phyloP scores from a whole-genome alignment of 139 green algal genomes.

The Micractinium conductrix region DNA sequence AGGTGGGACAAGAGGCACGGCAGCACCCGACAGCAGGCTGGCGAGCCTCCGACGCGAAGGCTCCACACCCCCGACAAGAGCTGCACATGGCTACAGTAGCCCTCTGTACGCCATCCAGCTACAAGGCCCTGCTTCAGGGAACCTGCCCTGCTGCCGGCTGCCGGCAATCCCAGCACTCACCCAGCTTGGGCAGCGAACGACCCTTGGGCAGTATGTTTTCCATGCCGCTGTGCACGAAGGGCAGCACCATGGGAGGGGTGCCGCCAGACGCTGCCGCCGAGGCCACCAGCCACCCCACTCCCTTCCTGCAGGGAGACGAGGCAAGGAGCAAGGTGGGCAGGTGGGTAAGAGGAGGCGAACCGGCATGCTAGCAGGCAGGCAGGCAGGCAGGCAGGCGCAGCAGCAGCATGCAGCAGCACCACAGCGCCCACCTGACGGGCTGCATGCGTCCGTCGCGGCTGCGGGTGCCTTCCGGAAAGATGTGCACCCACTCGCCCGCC shows the following conservation, averaged over 20 bases:
- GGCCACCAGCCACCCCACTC: conserved; percentile 80
- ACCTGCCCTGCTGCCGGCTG: no score
- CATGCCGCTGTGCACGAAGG: conserved; percentile 92
- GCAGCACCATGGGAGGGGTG: conserved; percentile 79
- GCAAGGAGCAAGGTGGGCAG: neutral
- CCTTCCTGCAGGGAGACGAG: conserved; percentile 43
- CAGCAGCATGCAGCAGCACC: neutral
- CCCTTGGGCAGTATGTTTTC: conserved; percentile 78
- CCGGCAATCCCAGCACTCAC: no score
- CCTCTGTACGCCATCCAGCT: conserved; percentile 37
- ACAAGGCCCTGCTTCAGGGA: no score
- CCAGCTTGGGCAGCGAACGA: conserved; percentile 61
- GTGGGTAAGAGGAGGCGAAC: neutral
- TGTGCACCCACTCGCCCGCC: conserved; percentile 91
- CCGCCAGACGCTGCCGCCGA: conserved; percentile 32
- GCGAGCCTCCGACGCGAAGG: no score
- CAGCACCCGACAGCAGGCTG: no score
- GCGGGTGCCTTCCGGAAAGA: conserved; percentile 93
- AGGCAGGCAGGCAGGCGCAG: neutral
- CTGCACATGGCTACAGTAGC: no score
- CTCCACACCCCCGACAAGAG: no score
- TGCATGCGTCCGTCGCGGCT: conserved; percentile 67
- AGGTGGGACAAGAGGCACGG: neutral
- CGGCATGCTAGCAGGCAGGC: neutral
- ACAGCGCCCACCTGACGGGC: conserved; percentile 42